Evolutionary conservation across 371 early-diverging fungal genomes (phyloP).

Genomic region (Phascolomyces articulosus): DNA sequence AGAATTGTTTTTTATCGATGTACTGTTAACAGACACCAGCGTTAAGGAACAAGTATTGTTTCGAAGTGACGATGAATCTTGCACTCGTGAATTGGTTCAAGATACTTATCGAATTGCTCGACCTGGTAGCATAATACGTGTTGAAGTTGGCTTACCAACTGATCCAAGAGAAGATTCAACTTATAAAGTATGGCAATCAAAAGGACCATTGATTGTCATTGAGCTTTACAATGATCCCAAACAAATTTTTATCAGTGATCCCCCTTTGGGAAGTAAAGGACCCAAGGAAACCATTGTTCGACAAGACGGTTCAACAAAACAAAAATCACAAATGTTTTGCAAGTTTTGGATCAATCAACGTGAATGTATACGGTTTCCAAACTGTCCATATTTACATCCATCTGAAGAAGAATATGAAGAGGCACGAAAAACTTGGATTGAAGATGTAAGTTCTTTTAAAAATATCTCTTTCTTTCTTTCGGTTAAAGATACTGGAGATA

Average conservation of each 20-base stretch:
- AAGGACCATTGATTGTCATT: conserved; percentile 33
- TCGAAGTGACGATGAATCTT: conserved; percentile 48
- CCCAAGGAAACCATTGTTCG: conserved; percentile 11
- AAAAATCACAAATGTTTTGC: conserved; percentile 36
- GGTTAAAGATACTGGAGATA: too few species aligned
- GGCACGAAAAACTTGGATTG: conserved; percentile 41
- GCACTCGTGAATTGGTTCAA: conserved; percentile 23
- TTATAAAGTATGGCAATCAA: conserved; percentile 50
- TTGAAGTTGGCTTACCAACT: conserved; percentile 33
- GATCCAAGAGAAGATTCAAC: conserved; percentile 39
- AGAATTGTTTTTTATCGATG: conserved; percentile 54
- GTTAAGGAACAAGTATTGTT: conserved; percentile 50
- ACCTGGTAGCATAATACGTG: conserved; percentile 37
- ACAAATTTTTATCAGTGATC: conserved; percentile 42
- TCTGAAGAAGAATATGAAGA: conserved; percentile 27
- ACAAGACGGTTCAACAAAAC: conserved; percentile 19
- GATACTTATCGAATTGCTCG: conserved; percentile 32
- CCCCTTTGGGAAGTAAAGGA: conserved; percentile 40
- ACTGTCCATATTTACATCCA: conserved; percentile 54
- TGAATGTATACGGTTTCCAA: conserved; percentile 38
- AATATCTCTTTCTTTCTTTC: background rate
- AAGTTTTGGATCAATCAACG: conserved; percentile 64
- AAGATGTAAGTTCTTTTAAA: conserved; percentile 28
- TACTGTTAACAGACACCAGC: conserved; percentile 25
- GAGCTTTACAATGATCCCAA: conserved; percentile 23